Percentiles rank a stretch among this genome's conserved stretches.
phyloP scores from a whole-genome alignment of 2,329 filamentous ascomycete genomes.

The Alternaria novae-zelandiae region DNA sequence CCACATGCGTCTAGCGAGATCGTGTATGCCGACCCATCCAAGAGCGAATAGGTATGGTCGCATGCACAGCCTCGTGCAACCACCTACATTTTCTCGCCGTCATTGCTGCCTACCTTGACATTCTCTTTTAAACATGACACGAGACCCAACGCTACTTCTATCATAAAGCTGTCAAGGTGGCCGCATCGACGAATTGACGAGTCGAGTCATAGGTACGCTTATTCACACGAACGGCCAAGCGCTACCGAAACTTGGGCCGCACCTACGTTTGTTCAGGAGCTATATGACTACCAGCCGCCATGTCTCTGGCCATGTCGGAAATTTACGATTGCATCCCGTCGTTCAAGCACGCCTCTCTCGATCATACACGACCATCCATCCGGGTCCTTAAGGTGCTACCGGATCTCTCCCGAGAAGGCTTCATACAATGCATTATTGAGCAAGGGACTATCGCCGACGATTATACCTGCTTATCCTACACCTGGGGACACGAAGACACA shows the following conservation, averaged over 20 bases:
- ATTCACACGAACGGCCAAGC: too few species aligned
- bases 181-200: too few species aligned
- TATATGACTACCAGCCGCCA: fast-evolving
- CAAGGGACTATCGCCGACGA: neutral
- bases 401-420: neutral
- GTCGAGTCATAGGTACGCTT: too few species aligned
- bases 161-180: too few species aligned
- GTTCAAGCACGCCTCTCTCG: neutral
- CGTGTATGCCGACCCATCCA: neutral
- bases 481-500: neutral
- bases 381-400: neutral
- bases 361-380: neutral
- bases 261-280: too few species aligned
- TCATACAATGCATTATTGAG: neutral
- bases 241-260: too few species aligned
- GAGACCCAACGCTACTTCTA: too few species aligned
- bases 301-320: fast-evolving
- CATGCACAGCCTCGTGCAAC: neutral
- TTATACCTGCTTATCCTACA: neutral
- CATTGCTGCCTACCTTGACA: too few species aligned
- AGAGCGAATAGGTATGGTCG: neutral
- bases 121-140: too few species aligned
- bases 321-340: fast-evolving
- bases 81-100: too few species aligned
- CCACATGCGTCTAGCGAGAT: too few species aligned